Percentiles rank a stretch among this genome's conserved stretches.
phyloP scores from a whole-genome alignment of 2,329 filamentous ascomycete species.

The Sarocladiaceae sp. region DNA sequence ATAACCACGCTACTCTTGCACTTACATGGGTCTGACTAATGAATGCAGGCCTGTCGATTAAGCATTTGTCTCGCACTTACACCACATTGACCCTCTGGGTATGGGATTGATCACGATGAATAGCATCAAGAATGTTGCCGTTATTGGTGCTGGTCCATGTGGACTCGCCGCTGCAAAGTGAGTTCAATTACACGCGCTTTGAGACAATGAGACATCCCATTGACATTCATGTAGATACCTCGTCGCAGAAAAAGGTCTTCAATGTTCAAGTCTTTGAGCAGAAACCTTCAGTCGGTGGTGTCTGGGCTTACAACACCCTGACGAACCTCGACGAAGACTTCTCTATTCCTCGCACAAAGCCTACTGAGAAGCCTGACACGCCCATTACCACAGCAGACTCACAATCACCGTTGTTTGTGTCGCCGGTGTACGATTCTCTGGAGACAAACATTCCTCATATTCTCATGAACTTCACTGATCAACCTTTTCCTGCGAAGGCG shows the following conservation, averaged over 20 bases:
- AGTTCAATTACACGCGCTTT: not conserved
- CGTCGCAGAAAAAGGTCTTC: conserved; percentile 58
- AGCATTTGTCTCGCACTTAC: not conserved
- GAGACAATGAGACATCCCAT: not conserved
- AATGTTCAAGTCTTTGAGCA: conserved; percentile 68
- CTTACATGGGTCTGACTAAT: too few species aligned
- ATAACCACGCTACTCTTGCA: too few species aligned
- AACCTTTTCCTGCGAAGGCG: conserved; percentile 50
- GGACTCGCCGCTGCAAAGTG: conserved; percentile 57
- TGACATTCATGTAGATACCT: conserved; percentile 55
- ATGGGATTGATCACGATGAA: conserved; percentile 16
- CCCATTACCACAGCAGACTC: conserved; percentile 22
- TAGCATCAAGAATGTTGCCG: conserved; percentile 49
- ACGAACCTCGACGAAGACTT: conserved; percentile 21
- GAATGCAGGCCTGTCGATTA: too few species aligned
- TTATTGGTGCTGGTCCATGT: conserved; percentile 70
- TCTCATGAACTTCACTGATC: conserved; percentile 67
- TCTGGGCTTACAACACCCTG: conserved; percentile 62
- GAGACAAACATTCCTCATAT: conserved; percentile 73
- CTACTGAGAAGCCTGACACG: conserved; percentile 37
- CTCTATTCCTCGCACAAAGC: conserved; percentile 24
- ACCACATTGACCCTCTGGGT: too few species aligned
- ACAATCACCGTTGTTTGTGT: conserved; percentile 52
- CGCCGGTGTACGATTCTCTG: conserved; percentile 65
- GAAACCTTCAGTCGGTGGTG: conserved; percentile 58